These are phyloP conservation scores for Psidium friedrichsthalianum DNA, from an alignment of 345 rosid genomes.

Conservation along the genomic window DNA sequence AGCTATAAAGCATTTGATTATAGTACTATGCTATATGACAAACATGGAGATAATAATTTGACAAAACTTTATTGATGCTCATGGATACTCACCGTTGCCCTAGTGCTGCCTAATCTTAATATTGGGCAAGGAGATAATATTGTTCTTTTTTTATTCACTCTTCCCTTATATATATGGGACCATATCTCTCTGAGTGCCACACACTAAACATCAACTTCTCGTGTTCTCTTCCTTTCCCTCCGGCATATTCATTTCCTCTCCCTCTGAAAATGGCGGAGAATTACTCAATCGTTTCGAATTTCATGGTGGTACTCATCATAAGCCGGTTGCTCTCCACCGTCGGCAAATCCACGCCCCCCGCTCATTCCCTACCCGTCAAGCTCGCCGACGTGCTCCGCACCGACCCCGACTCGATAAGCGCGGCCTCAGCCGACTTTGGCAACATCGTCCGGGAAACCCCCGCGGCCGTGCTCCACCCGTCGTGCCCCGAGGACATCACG, in stretches of 20 bases:
- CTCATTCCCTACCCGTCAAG: background rate
- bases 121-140: background rate
- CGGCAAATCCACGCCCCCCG: background rate
- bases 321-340: background rate
- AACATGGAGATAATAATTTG: background rate
- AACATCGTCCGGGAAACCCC: conserved; percentile 40
- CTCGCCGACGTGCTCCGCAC: conserved; percentile 15
- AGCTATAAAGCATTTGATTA: background rate
- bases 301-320: conserved; percentile 10
- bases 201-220: background rate
- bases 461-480: conserved; percentile 56
- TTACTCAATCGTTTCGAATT: conserved; percentile 5
- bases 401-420: conserved; percentile 28
- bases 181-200: background rate
- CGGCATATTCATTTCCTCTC: background rate
- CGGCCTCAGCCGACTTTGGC: conserved; percentile 60
- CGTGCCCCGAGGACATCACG: conserved; percentile 35
- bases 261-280: conserved; percentile 16
- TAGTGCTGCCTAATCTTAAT: background rate
- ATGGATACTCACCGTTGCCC: background rate
- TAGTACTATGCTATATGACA: background rate
- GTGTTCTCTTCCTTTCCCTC: background rate
- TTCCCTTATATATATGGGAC: background rate
- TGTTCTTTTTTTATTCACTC: background rate
- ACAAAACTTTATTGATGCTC: background rate